These are phyloP conservation scores for Fusarium nelsonii DNA, from an alignment of 2,329 filamentous ascomycete species.

Conservation along the genomic window DNA sequence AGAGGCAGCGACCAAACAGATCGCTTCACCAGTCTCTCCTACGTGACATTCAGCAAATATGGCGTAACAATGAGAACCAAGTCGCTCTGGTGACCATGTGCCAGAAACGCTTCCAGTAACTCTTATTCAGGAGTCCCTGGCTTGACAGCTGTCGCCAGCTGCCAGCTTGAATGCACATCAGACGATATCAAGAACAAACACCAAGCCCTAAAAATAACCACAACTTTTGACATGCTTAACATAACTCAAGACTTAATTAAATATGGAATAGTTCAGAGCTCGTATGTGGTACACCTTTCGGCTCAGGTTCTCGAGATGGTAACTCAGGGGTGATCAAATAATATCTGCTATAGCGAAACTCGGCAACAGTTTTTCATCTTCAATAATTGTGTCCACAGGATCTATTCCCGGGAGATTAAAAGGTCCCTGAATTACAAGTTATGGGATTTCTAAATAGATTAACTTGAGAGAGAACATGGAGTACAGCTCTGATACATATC, in stretches of 20 bases:
- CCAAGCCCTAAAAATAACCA: neutral
- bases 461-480: no score
- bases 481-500: neutral
- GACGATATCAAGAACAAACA: neutral
- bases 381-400: neutral
- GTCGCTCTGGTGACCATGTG: neutral
- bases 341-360: neutral
- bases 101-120: neutral
- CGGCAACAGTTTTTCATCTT: neutral
- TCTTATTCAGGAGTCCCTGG: neutral
- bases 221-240: neutral
- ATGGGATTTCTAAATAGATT: neutral
- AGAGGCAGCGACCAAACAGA: conserved; percentile 17
- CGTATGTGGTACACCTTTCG: neutral
- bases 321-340: neutral
- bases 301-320: neutral
- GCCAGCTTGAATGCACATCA: neutral
- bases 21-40: neutral
- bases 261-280: neutral
- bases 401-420: neutral
- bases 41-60: neutral
- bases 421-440: accelerated
- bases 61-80: neutral
- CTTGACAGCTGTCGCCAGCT: conserved; percentile 18
- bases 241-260: no score